Percentiles rank a stretch among this genome's conserved stretches.
Evolutionary conservation across 2,329 filamentous ascomycete genomes (phyloP).

Genomic region (Conoideocrella luteorostrata): DNA sequence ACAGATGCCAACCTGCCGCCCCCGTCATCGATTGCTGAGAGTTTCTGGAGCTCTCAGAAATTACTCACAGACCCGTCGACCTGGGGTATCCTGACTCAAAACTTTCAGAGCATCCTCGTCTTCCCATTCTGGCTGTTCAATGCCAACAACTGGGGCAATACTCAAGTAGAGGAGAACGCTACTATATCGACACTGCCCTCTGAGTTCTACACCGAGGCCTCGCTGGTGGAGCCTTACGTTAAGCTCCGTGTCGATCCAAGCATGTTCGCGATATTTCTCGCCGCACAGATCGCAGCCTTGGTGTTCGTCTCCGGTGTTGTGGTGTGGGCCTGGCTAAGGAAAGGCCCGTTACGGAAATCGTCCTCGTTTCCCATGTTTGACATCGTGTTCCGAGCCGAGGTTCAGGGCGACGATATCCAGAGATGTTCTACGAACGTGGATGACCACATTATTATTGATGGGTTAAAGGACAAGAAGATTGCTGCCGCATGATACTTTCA

Average conservation of each 20-base stretch:
- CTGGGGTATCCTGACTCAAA: slow-evolving; percentile 13
- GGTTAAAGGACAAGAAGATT: not conserved
- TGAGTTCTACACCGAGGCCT: slow-evolving; percentile 16
- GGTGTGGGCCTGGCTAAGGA: not conserved
- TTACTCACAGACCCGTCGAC: slow-evolving; percentile 5
- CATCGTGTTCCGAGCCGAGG: not conserved
- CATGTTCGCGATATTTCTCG: slow-evolving; percentile 4
- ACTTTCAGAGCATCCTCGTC: slow-evolving; percentile 15
- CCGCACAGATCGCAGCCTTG: not conserved
- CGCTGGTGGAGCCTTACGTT: slow-evolving; percentile 11
- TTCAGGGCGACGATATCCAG: not conserved
- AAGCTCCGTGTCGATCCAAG: slow-evolving; percentile 8
- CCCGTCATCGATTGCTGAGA: slow-evolving; percentile 12
- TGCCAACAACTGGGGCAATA: slow-evolving; percentile 18
- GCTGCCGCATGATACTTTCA: too few relatives aligned
- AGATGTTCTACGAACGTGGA: not conserved
- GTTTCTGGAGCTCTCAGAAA: slow-evolving; percentile 11
- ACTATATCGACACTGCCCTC: slow-evolving; percentile 10
- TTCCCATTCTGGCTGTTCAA: slow-evolving; percentile 21
- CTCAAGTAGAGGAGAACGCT: slow-evolving; percentile 4
- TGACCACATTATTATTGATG: not conserved
- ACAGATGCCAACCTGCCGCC: slow-evolving; percentile 13
- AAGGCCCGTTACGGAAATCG: not conserved
- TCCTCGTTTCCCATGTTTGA: not conserved
- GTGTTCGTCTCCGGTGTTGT: not conserved